Evolutionary conservation across 768 basidiomycete species (phyloP).

Genomic region (Collybia sordida): DNA sequence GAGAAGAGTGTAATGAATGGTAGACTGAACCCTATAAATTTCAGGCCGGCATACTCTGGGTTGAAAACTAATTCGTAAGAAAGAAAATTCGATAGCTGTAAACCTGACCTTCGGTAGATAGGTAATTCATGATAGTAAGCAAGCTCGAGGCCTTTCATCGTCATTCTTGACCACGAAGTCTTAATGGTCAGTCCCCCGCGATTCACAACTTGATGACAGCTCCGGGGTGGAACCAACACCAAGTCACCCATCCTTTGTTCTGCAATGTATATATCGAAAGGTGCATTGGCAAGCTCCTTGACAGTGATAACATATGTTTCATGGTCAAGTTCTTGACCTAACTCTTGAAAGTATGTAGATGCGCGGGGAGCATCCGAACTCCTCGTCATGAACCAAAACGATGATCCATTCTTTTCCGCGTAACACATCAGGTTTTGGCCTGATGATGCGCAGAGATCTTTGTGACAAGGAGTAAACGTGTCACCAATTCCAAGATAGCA

Average conservation of each 20-base stretch:
- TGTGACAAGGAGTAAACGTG: slow-evolving; percentile 83
- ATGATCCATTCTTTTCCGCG: slow-evolving; percentile 67
- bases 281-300: slow-evolving; percentile 61
- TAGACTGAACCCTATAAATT: slow-evolving; percentile 72
- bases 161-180: slow-evolving; percentile 87
- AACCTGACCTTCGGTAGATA: slow-evolving; percentile 69
- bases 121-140: slow-evolving; percentile 76
- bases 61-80: background rate
- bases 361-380: slow-evolving; percentile 54
- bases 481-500: slow-evolving; percentile 82
- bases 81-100: background rate
- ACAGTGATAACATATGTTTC: slow-evolving; percentile 67
- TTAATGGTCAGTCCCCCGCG: slow-evolving; percentile 80
- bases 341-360: slow-evolving; percentile 55
- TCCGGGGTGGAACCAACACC: slow-evolving; percentile 77
- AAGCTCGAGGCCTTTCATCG: slow-evolving; percentile 52
- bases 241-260: slow-evolving; percentile 79
- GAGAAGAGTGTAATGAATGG: slow-evolving; percentile 54
- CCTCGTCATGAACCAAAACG: slow-evolving; percentile 87
- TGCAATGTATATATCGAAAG: slow-evolving; percentile 66
- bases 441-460: slow-evolving; percentile 80
- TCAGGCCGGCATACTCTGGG: slow-evolving; percentile 78
- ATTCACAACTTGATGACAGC: slow-evolving; percentile 85
- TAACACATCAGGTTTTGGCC: slow-evolving; percentile 89
- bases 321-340: slow-evolving; percentile 66